Evolutionary conservation across 352 stramenopile genomes (phyloP), one percentile per base, ranked within the genome.

Genomic region (Globisporangium yorkense): DNA sequence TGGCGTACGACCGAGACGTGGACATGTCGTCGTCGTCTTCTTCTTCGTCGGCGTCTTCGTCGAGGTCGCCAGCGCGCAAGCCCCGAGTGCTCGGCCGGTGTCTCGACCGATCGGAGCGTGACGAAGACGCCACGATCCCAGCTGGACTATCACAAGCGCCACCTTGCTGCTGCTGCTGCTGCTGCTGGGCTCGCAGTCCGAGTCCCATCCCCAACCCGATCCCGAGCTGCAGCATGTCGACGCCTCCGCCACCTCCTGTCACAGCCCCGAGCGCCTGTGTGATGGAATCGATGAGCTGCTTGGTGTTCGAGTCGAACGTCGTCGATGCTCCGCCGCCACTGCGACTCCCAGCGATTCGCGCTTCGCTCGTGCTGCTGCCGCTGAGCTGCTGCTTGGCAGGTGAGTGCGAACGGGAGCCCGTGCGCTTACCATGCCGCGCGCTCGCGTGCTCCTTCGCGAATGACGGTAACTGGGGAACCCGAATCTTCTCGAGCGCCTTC

Each of bases 201-300:
- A 97, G 76, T 1, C 92, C 91, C 77, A 98, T 89, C 1, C 91
- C 92, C 29, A 98, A 69, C 43, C 87, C 83, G 35, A 97, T 85
- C 1, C 81, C 80, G 24, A 93, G 71, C 52, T 94, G 85, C 15
- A 94, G 61, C 69, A 89, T 88, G 31, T 91, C 75, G 9, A 80
- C 77, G 15, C 64, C 65, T 9, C 59, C 61, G n/a, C 51, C 65
- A 39, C 51, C 59, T 24, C 69, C 66, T 50, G 89, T 63, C 33
- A 77, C 75, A 7, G 69, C 71, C 4, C 78, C 75, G 1, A 94
- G 67, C 1, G 83, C 83, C 64, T 86, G 76, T 3, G 84, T 88
- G 62, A 95, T 88, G 24, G 68, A 87, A 10, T 81, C 68, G 21
- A 93, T 89, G 49, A 93, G 72, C 47, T 84, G 71, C 59, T 89